Evolutionary conservation across 768 basidiomycete species (phyloP).

Genomic region (Thelephora aurantiotincta): DNA sequence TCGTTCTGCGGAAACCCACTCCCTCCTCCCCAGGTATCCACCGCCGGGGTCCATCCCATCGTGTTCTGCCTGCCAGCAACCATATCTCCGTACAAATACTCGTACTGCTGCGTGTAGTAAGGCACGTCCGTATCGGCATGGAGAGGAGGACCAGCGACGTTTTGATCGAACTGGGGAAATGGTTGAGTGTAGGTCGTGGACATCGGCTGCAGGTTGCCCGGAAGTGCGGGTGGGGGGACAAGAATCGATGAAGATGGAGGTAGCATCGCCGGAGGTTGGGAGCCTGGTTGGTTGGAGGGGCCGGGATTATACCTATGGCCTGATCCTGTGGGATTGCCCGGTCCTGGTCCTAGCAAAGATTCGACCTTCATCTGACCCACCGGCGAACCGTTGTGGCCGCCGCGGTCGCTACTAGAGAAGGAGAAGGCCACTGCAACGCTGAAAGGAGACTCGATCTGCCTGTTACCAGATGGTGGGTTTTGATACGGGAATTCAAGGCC

Average conservation of each 20-base stretch:
- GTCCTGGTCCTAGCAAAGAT: background rate
- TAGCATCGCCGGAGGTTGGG: background rate
- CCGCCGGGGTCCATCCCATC: background rate
- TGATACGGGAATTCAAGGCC: constrained; percentile 77
- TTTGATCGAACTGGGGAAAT: background rate
- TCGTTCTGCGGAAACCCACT: constrained; percentile 66
- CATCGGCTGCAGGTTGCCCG: too few relatives aligned
- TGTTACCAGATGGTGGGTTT: constrained; percentile 46
- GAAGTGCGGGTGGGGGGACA: too few relatives aligned
- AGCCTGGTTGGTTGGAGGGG: background rate
- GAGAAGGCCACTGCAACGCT: constrained; percentile 7
- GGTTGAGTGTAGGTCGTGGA: background rate
- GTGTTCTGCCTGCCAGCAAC: background rate
- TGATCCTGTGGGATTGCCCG: background rate
- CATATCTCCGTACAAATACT: background rate
- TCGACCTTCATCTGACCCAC: background rate
- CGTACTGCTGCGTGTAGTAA: background rate
- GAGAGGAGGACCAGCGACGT: constrained; percentile 10
- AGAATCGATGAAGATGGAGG: background rate
- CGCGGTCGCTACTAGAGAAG: background rate
- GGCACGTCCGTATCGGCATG: constrained; percentile 3
- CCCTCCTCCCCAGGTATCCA: constrained; percentile 49
- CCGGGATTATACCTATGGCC: background rate
- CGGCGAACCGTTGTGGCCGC: background rate
- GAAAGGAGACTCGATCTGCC: constrained; percentile 36